These are phyloP conservation scores for Diaporthe eres DNA, from an alignment of 2,329 filamentous ascomycete species.

Conservation along the genomic window DNA sequence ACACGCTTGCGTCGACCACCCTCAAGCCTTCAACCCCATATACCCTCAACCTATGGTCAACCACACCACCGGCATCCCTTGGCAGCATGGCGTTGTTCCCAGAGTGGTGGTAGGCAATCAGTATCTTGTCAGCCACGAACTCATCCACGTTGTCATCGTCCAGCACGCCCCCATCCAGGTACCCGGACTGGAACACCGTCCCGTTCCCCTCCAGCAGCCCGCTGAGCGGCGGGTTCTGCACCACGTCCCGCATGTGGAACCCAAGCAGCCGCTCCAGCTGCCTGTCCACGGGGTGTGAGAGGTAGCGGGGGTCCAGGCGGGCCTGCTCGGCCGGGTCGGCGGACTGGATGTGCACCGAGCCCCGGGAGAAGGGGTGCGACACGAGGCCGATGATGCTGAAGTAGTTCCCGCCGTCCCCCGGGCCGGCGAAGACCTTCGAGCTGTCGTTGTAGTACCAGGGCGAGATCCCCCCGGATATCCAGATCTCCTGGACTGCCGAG, in stretches of 20 bases:
- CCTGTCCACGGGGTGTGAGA: slow-evolving; percentile 49
- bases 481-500: not conserved
- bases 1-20: slow-evolving; percentile 57
- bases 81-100: slow-evolving; percentile 59
- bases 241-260: slow-evolving; percentile 52
- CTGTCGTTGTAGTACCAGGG: not conserved
- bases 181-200: slow-evolving; percentile 13
- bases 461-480: not conserved
- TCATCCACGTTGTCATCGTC: slow-evolving; percentile 4
- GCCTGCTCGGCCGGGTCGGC: slow-evolving; percentile 51
- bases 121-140: slow-evolving; percentile 19
- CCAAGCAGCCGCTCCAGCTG: slow-evolving; percentile 45
- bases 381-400: slow-evolving; percentile 50
- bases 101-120: slow-evolving; percentile 52
- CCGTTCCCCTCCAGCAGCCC: slow-evolving; percentile 43
- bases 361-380: slow-evolving; percentile 54
- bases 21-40: slow-evolving; percentile 57
- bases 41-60: slow-evolving; percentile 54
- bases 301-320: slow-evolving; percentile 52
- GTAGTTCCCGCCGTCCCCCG: slow-evolving; percentile 50
- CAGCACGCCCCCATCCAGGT: not conserved
- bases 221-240: slow-evolving; percentile 49
- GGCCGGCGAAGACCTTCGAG: slow-evolving; percentile 40
- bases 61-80: slow-evolving; percentile 56
- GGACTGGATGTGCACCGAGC: slow-evolving; percentile 54